Percentiles rank a stretch among this genome's conserved stretches.
Evolutionary conservation across 305 asterid genomes (phyloP).

Genomic region (Solanum hybrid): DNA sequence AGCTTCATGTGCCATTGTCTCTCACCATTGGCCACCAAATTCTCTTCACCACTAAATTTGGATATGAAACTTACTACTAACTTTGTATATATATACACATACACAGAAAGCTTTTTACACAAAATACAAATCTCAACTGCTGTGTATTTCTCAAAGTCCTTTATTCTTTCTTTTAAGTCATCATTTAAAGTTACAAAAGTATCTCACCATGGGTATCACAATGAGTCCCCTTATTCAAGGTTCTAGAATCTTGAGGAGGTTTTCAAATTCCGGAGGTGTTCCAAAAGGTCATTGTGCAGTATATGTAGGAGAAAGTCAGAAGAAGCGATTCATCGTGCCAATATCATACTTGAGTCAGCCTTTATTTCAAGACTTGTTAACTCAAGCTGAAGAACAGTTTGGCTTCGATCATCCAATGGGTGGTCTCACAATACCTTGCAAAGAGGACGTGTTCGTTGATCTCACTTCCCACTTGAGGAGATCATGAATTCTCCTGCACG

Average conservation of each 20-base stretch:
- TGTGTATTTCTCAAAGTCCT: no score
- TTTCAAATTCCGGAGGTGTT: background rate
- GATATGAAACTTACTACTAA: background rate
- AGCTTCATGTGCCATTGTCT: background rate
- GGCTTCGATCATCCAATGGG: background rate
- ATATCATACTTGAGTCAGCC: background rate
- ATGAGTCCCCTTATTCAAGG: background rate
- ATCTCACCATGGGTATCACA: background rate
- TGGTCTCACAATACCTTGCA: background rate
- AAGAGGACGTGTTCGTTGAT: background rate
- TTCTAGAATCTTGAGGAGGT: background rate
- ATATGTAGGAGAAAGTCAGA: background rate
- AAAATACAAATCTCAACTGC: background rate
- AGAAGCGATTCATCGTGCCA: background rate
- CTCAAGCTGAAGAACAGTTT: background rate
- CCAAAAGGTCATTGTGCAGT: background rate
- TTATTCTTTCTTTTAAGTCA: background rate
- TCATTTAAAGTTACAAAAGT: background rate
- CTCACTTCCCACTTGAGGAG: background rate
- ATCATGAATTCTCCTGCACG: background rate
- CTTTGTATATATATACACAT: background rate
- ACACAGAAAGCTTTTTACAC: no score
- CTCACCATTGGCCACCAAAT: background rate
- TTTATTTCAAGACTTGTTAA: background rate
- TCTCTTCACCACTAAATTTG: background rate